A percentile compares a stretch with the other conserved stretches of the same genome.
phyloP scores from a whole-genome alignment of 2,329 filamentous ascomycete genomes.

The Paraphoma chrysanthemicola region DNA sequence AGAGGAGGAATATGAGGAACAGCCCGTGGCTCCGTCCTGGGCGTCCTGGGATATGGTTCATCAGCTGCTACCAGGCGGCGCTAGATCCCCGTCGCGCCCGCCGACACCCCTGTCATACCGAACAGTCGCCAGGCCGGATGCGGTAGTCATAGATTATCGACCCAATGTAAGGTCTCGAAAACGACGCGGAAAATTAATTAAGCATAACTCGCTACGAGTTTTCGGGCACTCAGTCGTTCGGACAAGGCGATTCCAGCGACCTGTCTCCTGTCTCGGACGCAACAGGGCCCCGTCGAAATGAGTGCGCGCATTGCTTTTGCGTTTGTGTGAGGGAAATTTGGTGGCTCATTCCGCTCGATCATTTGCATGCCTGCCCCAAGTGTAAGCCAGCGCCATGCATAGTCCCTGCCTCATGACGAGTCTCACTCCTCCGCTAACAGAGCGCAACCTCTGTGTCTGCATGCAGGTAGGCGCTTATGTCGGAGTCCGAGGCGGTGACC shows the following conservation, averaged over 20 bases:
- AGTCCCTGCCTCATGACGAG: constrained; percentile 16
- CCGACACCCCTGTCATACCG: constrained; percentile 26
- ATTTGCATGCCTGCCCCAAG: neutral
- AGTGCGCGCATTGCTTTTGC: constrained; percentile 1
- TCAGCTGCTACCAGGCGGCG: constrained; percentile 1
- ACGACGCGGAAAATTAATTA: constrained; percentile 11
- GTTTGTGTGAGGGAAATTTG: constrained; percentile 5
- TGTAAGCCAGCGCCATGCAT: neutral
- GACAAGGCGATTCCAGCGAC: constrained; percentile 16
- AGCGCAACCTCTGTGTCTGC: constrained; percentile 8
- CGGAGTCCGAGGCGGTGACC: constrained; percentile 35
- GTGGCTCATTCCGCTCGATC: neutral
- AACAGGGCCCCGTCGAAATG: neutral
- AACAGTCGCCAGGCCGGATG: constrained; percentile 25
- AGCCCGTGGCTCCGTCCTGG: neutral
- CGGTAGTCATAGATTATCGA: constrained; percentile 19
- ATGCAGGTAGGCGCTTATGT: constrained; percentile 28
- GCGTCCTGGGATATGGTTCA: constrained; percentile 6
- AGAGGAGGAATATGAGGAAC: constrained; percentile 11
- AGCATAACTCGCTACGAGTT: constrained; percentile 1
- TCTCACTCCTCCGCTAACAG: constrained; percentile 25
- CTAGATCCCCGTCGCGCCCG: constrained; percentile 21
- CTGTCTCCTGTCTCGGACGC: constrained; percentile 3
- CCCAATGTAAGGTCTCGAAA: constrained; percentile 19
- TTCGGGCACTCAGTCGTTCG: constrained; percentile 4